Evolutionary conservation across 257 asterid species (phyloP).

Genomic region (Capsicum pubescens): DNA sequence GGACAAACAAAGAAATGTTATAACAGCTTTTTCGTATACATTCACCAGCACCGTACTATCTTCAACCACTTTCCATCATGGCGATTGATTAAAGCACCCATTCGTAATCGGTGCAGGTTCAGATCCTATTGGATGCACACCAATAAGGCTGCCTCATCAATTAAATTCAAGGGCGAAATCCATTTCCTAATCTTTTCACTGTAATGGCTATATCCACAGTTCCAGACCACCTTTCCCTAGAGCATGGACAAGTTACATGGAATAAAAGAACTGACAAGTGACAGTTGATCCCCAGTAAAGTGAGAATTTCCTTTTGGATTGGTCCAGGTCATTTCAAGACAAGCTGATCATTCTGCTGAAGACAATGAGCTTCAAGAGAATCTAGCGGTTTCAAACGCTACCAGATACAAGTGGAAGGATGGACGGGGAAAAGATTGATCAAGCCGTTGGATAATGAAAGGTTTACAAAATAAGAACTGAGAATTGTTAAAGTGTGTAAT

Average conservation of each 20-base stretch:
- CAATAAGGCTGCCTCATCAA: background rate
- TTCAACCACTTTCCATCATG: background rate
- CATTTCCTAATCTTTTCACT: background rate
- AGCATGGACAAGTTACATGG: background rate
- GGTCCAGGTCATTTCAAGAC: background rate
- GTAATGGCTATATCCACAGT: background rate
- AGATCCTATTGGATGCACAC: background rate
- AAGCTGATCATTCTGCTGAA: background rate
- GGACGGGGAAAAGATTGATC: background rate
- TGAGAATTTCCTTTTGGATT: background rate
- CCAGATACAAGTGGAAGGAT: background rate
- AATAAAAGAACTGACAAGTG: background rate
- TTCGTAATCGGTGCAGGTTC: background rate
- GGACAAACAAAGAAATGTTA: background rate
- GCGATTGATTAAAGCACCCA: background rate
- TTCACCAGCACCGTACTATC: background rate
- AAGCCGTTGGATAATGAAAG: background rate
- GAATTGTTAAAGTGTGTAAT: background rate
- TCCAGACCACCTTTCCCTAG: background rate
- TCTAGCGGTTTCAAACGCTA: background rate
- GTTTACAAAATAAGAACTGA: background rate
- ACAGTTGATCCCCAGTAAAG: background rate
- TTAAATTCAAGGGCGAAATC: background rate
- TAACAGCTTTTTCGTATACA: background rate
- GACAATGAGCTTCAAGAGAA: background rate